A percentile compares a stretch with the other conserved stretches of the same genome.
Evolutionary conservation across 257 asterid species (phyloP).

Genomic region (Asclepias syriaca): DNA sequence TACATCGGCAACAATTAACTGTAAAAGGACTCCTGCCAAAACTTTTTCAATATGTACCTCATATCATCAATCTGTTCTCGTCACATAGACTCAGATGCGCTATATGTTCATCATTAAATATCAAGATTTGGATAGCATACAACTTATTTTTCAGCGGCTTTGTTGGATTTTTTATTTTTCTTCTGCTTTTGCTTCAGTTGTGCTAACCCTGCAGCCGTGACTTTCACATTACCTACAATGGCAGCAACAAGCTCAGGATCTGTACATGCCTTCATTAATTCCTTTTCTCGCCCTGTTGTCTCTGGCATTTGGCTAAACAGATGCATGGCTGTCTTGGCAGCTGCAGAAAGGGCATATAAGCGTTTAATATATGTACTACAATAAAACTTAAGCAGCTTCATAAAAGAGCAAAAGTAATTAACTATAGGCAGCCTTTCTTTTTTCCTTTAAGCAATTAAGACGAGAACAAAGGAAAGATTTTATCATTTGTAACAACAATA

Average conservation of each 20-base stretch:
- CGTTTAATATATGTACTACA: neutral
- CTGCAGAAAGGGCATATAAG: slow-evolving; percentile 32
- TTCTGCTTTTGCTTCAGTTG: slow-evolving; percentile 91
- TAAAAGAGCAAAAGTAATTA: neutral
- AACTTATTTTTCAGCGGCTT: slow-evolving; percentile 11
- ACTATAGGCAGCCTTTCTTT: neutral
- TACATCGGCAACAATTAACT: neutral
- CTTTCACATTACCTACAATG: slow-evolving; percentile 76
- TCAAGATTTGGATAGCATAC: neutral
- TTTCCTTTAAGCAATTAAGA: neutral
- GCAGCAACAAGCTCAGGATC: slow-evolving; percentile 97
- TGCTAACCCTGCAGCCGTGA: slow-evolving; percentile 89
- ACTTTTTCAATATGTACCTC: neutral
- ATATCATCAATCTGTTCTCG: neutral
- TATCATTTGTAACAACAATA: neutral
- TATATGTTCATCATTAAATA: neutral
- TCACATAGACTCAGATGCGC: neutral
- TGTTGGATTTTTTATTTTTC: slow-evolving; percentile 73
- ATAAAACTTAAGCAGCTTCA: neutral
- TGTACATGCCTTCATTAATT: slow-evolving; percentile 96
- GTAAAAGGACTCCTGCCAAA: neutral
- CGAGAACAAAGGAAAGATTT: neutral
- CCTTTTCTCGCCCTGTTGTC: slow-evolving; percentile 80
- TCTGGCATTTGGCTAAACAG: slow-evolving; percentile 74
- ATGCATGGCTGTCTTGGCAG: slow-evolving; percentile 88